Conservation (phyloP, 1,139 yeast species). For the Nakaseomyces kungkrabaensis region DNA sequence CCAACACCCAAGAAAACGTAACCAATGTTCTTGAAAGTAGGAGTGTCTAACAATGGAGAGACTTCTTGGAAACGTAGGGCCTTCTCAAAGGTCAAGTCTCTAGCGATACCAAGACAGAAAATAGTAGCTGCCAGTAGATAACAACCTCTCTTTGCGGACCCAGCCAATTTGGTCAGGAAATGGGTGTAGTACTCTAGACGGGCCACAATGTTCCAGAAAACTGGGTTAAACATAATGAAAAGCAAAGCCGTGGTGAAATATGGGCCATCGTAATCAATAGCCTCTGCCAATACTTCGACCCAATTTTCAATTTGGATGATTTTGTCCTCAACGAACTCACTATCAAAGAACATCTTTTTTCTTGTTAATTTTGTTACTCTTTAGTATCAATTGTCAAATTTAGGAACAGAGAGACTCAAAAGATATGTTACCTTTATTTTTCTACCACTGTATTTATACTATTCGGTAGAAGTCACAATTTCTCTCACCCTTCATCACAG, state of each 20-base stretch:
- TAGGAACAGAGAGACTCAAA: too few species aligned
- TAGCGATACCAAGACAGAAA: conserved; percentile 69
- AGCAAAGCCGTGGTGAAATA: neutral
- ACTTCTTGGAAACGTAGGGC: conserved; percentile 54
- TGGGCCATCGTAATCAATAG: conserved; percentile 1
- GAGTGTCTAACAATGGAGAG: conserved; percentile 35
- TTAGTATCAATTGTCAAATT: too few species aligned
- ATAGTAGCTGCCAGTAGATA: conserved; percentile 73
- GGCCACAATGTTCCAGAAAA: conserved; percentile 92
- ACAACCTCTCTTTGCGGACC: conserved; percentile 69
- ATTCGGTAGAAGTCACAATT: too few species aligned
- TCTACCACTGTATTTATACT: too few species aligned
- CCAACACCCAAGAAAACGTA: conserved; percentile 50
- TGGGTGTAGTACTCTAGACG: conserved; percentile 73
- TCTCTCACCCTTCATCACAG: neutral
- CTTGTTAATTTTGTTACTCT: neutral
- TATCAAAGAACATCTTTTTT: neutral
- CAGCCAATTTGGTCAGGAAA: conserved; percentile 58
- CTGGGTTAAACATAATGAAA: conserved; percentile 72
- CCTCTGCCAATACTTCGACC: neutral
- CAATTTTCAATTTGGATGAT: neutral
- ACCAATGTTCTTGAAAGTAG: conserved; percentile 37
- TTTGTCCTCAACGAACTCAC: conserved; percentile 1
- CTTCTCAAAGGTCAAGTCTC: conserved; percentile 67
- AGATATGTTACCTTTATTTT: too few species aligned